A percentile compares a stretch with the other conserved stretches of the same genome.
These are phyloP conservation scores for Solanum lycopersicoides DNA, from an alignment of 257 asterid genomes.

Conservation along the genomic window DNA sequence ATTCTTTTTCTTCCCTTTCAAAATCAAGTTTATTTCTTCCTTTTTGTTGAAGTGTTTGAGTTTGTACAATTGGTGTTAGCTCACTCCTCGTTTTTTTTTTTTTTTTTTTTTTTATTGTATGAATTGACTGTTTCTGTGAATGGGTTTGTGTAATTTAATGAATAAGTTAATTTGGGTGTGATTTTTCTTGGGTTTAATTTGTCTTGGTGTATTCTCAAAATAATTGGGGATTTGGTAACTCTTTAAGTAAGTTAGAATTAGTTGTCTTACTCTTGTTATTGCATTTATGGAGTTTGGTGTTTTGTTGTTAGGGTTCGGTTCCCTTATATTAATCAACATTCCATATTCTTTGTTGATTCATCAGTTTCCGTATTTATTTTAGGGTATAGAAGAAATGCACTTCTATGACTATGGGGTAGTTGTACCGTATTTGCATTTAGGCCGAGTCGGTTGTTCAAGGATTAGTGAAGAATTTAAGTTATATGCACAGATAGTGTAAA, in stretches of 20 bases:
- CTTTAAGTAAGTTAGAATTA: neutral
- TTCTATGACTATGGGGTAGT: neutral
- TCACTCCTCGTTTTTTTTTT: neutral
- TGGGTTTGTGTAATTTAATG: conserved; percentile 14
- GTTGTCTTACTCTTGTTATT: neutral
- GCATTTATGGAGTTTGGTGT: neutral
- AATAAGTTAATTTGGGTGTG: neutral
- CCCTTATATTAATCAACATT: neutral
- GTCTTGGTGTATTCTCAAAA: conserved; percentile 3
- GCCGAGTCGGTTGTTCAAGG: neutral
- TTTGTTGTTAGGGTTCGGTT: neutral
- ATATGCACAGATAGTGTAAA: neutral
- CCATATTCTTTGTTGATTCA: neutral
- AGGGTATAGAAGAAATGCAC: neutral
- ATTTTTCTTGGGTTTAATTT: conserved; percentile 1
- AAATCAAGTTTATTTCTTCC: neutral
- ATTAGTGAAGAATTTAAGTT: neutral
- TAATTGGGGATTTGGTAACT: neutral
- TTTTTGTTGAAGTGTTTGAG: neutral
- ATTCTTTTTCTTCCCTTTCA: neutral
- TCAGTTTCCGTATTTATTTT: neutral
- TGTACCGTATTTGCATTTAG: neutral
- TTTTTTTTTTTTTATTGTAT: too few species aligned
- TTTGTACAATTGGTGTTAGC: neutral
- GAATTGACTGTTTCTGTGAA: conserved; percentile 10